A percentile compares a stretch with the other conserved stretches of the same genome.
phyloP scores from a whole-genome alignment of 768 basidiomycete genomes.

The Podaxis mareebaensis region DNA sequence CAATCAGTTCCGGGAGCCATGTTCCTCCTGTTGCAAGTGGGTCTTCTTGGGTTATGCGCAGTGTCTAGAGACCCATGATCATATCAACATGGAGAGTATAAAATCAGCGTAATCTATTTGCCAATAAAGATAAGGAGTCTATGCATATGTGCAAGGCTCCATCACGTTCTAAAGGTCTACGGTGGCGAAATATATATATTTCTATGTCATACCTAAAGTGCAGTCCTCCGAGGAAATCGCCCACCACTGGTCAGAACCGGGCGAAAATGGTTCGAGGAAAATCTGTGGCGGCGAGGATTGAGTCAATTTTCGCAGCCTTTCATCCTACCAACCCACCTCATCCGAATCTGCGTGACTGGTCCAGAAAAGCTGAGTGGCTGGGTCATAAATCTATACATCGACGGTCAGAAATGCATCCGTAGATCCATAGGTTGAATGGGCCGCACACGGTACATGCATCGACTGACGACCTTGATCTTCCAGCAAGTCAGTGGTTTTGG shows the following conservation, averaged over 20 bases:
- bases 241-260: conserved; percentile 15
- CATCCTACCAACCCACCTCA: not conserved
- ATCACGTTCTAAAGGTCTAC: not conserved
- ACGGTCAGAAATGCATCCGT: not conserved
- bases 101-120: not conserved
- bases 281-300: not conserved
- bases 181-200: not conserved
- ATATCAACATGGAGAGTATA: not conserved
- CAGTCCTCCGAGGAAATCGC: conserved; percentile 7
- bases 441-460: conserved; percentile 8
- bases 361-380: conserved; percentile 9
- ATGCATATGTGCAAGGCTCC: not conserved
- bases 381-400: conserved; percentile 10
- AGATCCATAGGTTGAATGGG: not conserved
- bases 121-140: not conserved
- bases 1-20: no score
- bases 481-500: conserved; percentile 8
- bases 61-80: no score
- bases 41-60: no score
- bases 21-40: no score
- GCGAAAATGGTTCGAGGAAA: conserved; percentile 8
- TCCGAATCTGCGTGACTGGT: conserved; percentile 4
- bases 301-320: not conserved
- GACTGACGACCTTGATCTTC: conserved; percentile 14
- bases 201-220: not conserved